Evolutionary conservation across 129 eudicot genomes (phyloP), one percentile per base, ranked within the genome.

Genomic region (Logfia minima): DNA sequence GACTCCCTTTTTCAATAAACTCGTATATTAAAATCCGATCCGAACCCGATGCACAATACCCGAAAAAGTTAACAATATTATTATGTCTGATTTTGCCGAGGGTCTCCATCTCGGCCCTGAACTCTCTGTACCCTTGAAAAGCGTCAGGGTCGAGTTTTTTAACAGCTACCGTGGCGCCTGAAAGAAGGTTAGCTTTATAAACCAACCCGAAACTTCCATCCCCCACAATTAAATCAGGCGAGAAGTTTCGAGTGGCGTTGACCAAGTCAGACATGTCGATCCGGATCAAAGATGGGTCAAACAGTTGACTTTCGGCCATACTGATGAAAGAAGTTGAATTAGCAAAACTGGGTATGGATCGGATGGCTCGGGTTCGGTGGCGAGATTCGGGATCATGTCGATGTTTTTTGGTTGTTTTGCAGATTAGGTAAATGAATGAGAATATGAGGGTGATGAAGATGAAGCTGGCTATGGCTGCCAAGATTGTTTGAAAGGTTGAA

Each of bases 81-180:
- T 74, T 78, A 77, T 93, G 98, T 32, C 75, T 87, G 73, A 90
- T 84, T 78, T 86, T 87, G 9, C 96, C 93, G 0, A 93, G 88
- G 0, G 98, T 90, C 53, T 93, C 98, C 96, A 90, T 91, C 82
- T 93, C 98, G 1, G 98, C 98, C 58, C 86, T 86, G 35, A 93
- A 93, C 75, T 93, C 98, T 0, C 98, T 84, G 48, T 88, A 80
- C 14, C 98, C 98, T 77, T 93, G 98, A 29, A 91, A 93, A 14
- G 96, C 96, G 31, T 93, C 97, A n/a, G 85, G 77, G 16, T 80
- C 66, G 63, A 93, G 86, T 70, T 82, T 89, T 13, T 93, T 93
- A 0, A 90, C 85, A 26, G 98, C 98, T 32, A 93, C 98, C 19
- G 84, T 77, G 45, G 11, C 68, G 71, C 86, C 91, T 43, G 75